Base-by-base conservation (phyloP, 345 rosid genomes). In the Salix suchowensis region DNA sequence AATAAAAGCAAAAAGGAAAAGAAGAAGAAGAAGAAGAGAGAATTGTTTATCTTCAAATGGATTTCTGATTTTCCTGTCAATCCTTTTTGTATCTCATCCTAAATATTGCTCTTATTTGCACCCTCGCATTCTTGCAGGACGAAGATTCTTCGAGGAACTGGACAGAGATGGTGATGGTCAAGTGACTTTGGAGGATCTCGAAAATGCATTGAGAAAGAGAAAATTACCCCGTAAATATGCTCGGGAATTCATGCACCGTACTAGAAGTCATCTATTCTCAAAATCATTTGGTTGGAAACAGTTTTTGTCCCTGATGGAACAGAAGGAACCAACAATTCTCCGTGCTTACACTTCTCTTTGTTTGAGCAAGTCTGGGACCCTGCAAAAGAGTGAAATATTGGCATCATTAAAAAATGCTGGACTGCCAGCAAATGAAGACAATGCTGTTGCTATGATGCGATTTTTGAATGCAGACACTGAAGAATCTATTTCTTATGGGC, bases 221-320 rank as follows among this genome's bases (percentile, higher is more conserved):
- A 96, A 96, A 79, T 73, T 96, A 82, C 97, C 99, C 1, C 84
- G 81, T 64, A 88, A 89, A 80, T 93, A 92, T 75, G 98, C 99
- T 64, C 88, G 90, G 78, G 98, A 96, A 54, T 92, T 96, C 73
- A 90, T 96, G 95, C 83, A 77, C 24, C 94, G 97, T 65, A 81
- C 97, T 15, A 92, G 94, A 82, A 91, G 95, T 75, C 96, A 96
- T 81, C 84, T 93, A 55, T 93, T 96, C 86, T 89, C 97, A 37
- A 96, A 92, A 83, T 96, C 99, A 34, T 96, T 96, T 77, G 91
- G 96, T 52, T 96, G 98, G 99, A 96, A 91, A 86, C 99, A 92
- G 77, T 96, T 96, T 87, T 85, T 93, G 77, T 93, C 98, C 36
- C 83, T 96, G 87, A 96, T 96, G 99, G 99, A 96, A 83, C 99